Evolutionary conservation across 148 eudicot genomes (phyloP), one percentile per base, ranked within the genome.

Genomic region (Limonium bicolor): DNA sequence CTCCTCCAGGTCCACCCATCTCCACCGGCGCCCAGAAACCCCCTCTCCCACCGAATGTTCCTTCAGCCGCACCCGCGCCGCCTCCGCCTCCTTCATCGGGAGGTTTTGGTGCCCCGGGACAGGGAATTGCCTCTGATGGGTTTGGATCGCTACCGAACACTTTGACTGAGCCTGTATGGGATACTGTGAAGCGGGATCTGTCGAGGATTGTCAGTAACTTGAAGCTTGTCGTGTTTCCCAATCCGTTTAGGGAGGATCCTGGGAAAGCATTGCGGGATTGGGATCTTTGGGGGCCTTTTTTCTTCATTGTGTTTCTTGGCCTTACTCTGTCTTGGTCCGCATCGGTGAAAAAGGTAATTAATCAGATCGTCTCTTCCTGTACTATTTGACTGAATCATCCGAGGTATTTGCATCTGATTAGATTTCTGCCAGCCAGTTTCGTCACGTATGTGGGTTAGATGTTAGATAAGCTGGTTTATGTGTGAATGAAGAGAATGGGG

Each of bases 231-330:
- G 97, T 88, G 25, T 88, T 83, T 36, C 97, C 97, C 2, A 88
- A 88, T 26, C 97, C 97, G 3, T 80, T 17, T 36, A 54, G 94
- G 4, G 97, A 88, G n/a, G 97, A 88, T 45, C 94, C 94, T 1
- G 97, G 94, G 0, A 83, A 88, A 55, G 94, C 97, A 5, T 41
- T 88, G 47, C 55, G 97, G 46, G 97, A 88, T 70, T 88, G 97
- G 97, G 97, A 88, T 74, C 77, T 88, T 1, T 88, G 97, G 97
- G 97, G 97, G 0, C 97, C 97, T 0, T 88, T 88, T 38, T 77
- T 88, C 77, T 88, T 88, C 53, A 88, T 88, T 64, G 94, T 88
- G 27, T 88, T 88, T 53, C 74, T 88, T 5, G 97, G 97, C 4
- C 92, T 88, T 30, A 53, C 70, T n/a, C 60, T 88, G 28, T 88